Evolutionary conservation across 148 eudicot genomes (phyloP).

Genomic region (Vaccinium darrowii): DNA sequence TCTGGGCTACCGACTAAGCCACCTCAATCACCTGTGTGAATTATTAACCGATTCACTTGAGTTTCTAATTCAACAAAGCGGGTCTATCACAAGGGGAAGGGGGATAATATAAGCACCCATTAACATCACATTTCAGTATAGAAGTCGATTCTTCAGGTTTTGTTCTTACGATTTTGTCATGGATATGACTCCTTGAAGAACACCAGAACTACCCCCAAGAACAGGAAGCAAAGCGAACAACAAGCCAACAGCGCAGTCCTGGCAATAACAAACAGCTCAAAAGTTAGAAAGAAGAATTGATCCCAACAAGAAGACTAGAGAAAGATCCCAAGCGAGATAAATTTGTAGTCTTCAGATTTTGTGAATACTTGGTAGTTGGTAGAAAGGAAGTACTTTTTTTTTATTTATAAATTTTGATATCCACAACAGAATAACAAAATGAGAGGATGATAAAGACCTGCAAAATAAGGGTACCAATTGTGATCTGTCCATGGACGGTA

Average conservation of each 20-base stretch:
- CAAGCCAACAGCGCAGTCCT: constrained; percentile 98
- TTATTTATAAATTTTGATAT: neutral
- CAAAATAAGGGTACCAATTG: constrained; percentile 76
- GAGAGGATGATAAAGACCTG: constrained; percentile 42
- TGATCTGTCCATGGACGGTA: constrained; percentile 83
- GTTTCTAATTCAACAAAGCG: neutral
- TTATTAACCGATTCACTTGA: neutral
- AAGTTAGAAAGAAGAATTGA: neutral
- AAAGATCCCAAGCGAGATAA: neutral
- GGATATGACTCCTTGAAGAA: constrained; percentile 83
- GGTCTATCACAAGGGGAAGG: neutral
- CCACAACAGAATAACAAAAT: neutral
- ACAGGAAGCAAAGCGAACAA: constrained; percentile 95
- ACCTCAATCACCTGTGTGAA: neutral
- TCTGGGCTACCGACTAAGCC: neutral
- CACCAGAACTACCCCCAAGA: constrained; percentile 89
- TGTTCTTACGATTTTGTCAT: constrained; percentile 90
- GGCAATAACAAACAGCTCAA: constrained; percentile 26
- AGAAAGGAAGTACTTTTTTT: neutral
- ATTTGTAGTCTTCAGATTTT: neutral
- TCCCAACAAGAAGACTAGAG: constrained; percentile 2
- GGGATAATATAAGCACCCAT: neutral
- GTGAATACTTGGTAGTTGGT: constrained; percentile 4
- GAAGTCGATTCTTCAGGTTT: neutral
- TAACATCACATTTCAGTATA: neutral